A percentile compares a stretch with the other conserved stretches of the same genome.
Evolutionary conservation across 2,329 filamentous ascomycete genomes (phyloP).

Genomic region (Hypoxylon sp.): DNA sequence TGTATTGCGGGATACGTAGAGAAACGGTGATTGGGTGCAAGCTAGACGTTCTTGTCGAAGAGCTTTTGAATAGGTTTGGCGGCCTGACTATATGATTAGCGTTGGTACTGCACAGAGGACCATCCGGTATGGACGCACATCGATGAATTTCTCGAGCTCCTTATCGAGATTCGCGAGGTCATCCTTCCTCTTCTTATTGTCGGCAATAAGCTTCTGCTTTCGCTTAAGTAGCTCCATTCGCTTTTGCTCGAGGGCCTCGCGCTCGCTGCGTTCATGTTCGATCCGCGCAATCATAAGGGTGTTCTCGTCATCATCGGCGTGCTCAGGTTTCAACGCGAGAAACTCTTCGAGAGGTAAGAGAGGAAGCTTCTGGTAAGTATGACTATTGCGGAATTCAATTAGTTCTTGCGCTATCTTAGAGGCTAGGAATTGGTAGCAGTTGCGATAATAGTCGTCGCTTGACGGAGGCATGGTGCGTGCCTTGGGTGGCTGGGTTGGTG

Average conservation of each 20-base stretch:
- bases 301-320: constrained; percentile 79
- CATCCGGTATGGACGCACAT: constrained; percentile 69
- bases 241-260: constrained; percentile 87
- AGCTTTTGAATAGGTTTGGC: constrained; percentile 90
- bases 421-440: constrained; percentile 26
- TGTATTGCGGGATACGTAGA: neutral
- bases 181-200: constrained; percentile 94
- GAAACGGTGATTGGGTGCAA: neutral
- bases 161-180: constrained; percentile 92
- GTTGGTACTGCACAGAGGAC: constrained; percentile 40
- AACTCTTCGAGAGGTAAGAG: constrained; percentile 89
- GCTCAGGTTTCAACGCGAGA: constrained; percentile 80
- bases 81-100: constrained; percentile 66
- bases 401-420: constrained; percentile 44
- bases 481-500: constrained; percentile 2
- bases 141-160: constrained; percentile 94
- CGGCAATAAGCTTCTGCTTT: constrained; percentile 73
- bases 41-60: constrained; percentile 75
- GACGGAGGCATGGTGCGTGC: neutral
- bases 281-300: constrained; percentile 91
- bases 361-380: constrained; percentile 89
- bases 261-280: constrained; percentile 88
- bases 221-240: constrained; percentile 80
- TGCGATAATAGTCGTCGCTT: constrained; percentile 8
- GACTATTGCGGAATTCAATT: constrained; percentile 64